These are phyloP conservation scores for Diaporthe vaccinii DNA, from an alignment of 2,329 filamentous ascomycete genomes.

Conservation along the genomic window DNA sequence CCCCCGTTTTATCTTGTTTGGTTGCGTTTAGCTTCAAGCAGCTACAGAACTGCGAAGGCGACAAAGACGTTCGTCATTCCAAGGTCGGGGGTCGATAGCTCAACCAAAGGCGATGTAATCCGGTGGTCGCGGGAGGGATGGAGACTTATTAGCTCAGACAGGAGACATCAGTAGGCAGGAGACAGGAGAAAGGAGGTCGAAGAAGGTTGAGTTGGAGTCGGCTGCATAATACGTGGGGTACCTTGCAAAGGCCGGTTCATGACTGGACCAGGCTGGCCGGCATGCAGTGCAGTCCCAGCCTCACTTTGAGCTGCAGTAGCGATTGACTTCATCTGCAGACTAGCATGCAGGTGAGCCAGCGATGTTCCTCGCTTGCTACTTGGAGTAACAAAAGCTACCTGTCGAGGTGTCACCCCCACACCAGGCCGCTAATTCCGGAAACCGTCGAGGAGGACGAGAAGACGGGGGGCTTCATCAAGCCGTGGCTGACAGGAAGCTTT, in stretches of 20 bases:
- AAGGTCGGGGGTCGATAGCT: neutral
- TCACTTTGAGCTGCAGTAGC: constrained; percentile 43
- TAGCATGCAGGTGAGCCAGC: constrained; percentile 39
- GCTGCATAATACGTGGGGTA: constrained; percentile 29
- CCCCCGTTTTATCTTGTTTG: neutral
- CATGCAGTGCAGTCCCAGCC: constrained; percentile 41
- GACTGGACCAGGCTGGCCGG: constrained; percentile 40
- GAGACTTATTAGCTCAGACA: neutral
- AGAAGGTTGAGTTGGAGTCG: constrained; percentile 33
- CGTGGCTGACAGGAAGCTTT: constrained; percentile 34
- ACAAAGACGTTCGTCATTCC: neutral
- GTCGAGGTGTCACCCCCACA: constrained; percentile 33
- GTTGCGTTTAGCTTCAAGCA: neutral
- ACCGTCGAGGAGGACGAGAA: constrained; percentile 9
- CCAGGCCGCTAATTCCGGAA: constrained; percentile 40
- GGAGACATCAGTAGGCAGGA: neutral
- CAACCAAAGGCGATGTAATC: neutral
- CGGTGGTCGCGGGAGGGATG: constrained; percentile 3
- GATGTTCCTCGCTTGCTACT: constrained; percentile 18
- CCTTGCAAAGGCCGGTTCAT: constrained; percentile 19
- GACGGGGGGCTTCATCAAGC: constrained; percentile 27
- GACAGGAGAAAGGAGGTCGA: constrained; percentile 15
- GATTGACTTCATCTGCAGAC: constrained; percentile 36
- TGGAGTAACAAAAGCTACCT: constrained; percentile 6
- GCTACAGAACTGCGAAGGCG: neutral